Conservation (phyloP, 1,284 basidiomycete genomes). For the Ganoderma leucocontextum region DNA sequence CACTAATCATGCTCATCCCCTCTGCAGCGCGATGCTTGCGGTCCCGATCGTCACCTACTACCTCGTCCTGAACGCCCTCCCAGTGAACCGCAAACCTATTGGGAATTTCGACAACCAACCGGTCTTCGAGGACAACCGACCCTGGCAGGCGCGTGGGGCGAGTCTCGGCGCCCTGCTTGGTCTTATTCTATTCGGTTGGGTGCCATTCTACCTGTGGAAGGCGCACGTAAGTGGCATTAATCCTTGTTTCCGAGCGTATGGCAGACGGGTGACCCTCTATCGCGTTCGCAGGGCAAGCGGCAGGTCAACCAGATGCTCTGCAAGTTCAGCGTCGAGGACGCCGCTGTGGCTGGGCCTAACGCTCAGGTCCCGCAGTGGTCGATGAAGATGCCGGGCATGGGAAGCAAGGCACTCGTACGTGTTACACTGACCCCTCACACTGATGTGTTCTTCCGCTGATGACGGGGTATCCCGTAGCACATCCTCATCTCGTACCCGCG, state of each 20-base stretch:
- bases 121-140: constrained; percentile 32
- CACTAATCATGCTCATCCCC: neutral
- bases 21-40: constrained; percentile 49
- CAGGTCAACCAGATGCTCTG: constrained; percentile 49
- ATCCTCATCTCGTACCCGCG: constrained; percentile 52
- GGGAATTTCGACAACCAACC: constrained; percentile 19
- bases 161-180: constrained; percentile 50
- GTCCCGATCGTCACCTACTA: constrained; percentile 53
- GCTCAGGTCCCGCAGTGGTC: constrained; percentile 53
- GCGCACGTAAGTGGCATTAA: constrained; percentile 44
- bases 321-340: constrained; percentile 55
- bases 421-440: neutral
- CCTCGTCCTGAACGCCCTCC: constrained; percentile 44
- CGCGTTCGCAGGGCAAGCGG: constrained; percentile 50
- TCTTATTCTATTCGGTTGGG: constrained; percentile 49
- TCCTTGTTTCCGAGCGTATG: neutral
- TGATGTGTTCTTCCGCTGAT: constrained; percentile 1
- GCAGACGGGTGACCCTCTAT: neutral
- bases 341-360: constrained; percentile 40
- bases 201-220: constrained; percentile 61
- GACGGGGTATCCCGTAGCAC: constrained; percentile 41
- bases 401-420: constrained; percentile 51
- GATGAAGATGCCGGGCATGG: constrained; percentile 52
- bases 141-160: constrained; percentile 49
- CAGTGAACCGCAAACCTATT: constrained; percentile 28